Percentiles rank a stretch among this genome's conserved stretches.
phyloP scores from a whole-genome alignment of 495 filamentous ascomycete species.

The Annulohypoxylon maeteangense region DNA sequence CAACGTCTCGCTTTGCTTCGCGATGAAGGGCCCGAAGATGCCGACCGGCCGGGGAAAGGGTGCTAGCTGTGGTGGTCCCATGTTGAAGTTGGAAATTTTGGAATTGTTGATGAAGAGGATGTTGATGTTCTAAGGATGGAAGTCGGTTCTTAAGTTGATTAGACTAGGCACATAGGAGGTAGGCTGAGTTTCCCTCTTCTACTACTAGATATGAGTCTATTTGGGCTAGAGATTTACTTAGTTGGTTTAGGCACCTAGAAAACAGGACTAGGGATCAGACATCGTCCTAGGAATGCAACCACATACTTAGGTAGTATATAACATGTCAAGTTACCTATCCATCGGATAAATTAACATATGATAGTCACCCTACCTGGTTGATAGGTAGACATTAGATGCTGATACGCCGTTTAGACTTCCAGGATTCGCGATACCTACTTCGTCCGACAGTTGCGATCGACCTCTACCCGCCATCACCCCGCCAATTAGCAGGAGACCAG shows the following conservation, averaged over 20 bases:
- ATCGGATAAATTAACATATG: neutral
- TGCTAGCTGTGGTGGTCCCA: constrained; percentile 40
- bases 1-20: constrained; percentile 58
- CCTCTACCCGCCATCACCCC: neutral
- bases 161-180: neutral
- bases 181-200: neutral
- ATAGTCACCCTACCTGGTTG: too few species aligned
- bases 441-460: neutral
- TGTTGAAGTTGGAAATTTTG: constrained; percentile 1
- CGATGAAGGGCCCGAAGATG: constrained; percentile 61
- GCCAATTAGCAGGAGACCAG: neutral
- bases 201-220: too few species aligned
- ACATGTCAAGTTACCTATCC: neutral
- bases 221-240: too few species aligned
- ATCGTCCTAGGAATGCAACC: too few species aligned
- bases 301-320: neutral
- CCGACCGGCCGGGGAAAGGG: constrained; percentile 55
- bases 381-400: neutral
- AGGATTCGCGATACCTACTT: constrained; percentile 2
- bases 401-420: neutral
- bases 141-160: neutral
- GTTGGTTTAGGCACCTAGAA: neutral
- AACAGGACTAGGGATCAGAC: neutral
- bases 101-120: neutral
- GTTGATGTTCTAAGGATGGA: neutral